Evolutionary conservation across 2,329 filamentous ascomycete species (phyloP).

Genomic region (Penicillium sp.): DNA sequence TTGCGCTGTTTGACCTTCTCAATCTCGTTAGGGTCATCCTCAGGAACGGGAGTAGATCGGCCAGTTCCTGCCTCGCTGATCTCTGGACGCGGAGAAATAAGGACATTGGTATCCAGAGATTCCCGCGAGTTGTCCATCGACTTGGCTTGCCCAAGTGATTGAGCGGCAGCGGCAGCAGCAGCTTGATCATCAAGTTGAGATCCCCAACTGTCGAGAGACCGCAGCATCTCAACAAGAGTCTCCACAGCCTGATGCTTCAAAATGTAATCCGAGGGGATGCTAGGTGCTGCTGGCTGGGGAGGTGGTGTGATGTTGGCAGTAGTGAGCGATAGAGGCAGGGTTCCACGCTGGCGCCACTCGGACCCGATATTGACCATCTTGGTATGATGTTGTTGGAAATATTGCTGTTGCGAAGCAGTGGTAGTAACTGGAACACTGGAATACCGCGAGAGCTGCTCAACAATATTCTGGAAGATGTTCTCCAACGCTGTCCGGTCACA

Average conservation of each 20-base stretch:
- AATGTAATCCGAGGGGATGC: conserved; percentile 84
- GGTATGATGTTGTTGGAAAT: conserved; percentile 77
- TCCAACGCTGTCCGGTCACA: conserved; percentile 90
- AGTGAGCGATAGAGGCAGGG: conserved; percentile 82
- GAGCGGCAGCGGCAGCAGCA: conserved; percentile 42
- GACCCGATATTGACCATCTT: conserved; percentile 61
- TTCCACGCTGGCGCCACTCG: conserved; percentile 87
- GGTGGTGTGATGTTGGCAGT: conserved; percentile 70
- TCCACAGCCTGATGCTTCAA: conserved; percentile 90
- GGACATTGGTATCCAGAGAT: conserved; percentile 70
- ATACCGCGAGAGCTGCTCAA: conserved; percentile 89
- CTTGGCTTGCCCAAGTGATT: conserved; percentile 49
- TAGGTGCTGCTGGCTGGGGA: conserved; percentile 54
- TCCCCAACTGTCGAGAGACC: conserved; percentile 93
- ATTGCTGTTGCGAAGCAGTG: conserved; percentile 76
- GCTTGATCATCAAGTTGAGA: conserved; percentile 65
- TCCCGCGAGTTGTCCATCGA: conserved; percentile 67
- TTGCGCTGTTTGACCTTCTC: conserved; percentile 94
- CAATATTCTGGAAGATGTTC: conserved; percentile 93
- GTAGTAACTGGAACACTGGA: conserved; percentile 78
- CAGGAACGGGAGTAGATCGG: conserved; percentile 68
- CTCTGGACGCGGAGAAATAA: conserved; percentile 64
- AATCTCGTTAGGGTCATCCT: conserved; percentile 92
- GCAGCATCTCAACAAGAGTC: conserved; percentile 82
- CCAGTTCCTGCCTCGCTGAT: conserved; percentile 56